Conservation (phyloP, 139 green algal species). For the Picochlorum sp. region DNA sequence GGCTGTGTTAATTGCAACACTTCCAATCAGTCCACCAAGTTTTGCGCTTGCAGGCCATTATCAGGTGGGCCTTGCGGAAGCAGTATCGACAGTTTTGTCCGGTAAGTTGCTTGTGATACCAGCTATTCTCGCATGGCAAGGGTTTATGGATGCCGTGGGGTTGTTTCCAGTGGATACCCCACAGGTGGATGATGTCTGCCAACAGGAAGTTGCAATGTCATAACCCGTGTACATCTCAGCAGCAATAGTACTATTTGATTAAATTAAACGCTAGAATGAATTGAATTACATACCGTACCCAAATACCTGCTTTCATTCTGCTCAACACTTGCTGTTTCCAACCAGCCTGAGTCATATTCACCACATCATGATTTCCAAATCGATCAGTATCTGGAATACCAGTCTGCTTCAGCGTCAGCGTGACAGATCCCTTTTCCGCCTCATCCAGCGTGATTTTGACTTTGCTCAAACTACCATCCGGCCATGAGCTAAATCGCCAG, state of each 20-base stretch:
- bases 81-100: neutral
- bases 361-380: slow-evolving; percentile 64
- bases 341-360: slow-evolving; percentile 48
- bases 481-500: slow-evolving; percentile 84
- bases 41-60: slow-evolving; percentile 15
- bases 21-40: slow-evolving; percentile 19
- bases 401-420: slow-evolving; percentile 56
- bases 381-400: slow-evolving; percentile 65
- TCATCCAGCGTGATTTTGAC: slow-evolving; percentile 55
- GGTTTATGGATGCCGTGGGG: neutral
- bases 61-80: neutral
- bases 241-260: neutral
- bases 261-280: slow-evolving; percentile 10
- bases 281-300: slow-evolving; percentile 61
- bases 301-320: slow-evolving; percentile 67
- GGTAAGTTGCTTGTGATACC: neutral
- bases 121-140: neutral
- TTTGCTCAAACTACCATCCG: slow-evolving; percentile 48
- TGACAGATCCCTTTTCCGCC: slow-evolving; percentile 49
- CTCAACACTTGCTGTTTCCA: slow-evolving; percentile 71
- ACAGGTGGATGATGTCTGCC: neutral
- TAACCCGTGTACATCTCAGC: too few species aligned
- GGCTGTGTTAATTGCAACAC: slow-evolving; percentile 22
- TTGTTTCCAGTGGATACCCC: neutral
- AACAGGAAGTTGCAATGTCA: too few species aligned